Conservation (phyloP, 2,329 filamentous ascomycete species). For the Capronia americana region DNA sequence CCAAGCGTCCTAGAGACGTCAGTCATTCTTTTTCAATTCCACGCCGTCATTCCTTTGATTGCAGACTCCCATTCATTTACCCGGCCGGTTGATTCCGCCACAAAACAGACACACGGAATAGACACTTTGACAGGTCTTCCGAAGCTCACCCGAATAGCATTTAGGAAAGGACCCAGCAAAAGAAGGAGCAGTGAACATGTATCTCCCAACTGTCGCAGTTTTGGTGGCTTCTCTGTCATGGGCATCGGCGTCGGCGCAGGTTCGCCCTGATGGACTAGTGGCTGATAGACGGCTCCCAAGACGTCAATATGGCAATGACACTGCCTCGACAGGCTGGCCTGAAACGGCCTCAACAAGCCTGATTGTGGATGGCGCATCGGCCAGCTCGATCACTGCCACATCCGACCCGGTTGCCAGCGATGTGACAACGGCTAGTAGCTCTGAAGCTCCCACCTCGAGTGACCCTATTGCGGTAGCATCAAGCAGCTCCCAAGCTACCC, state of each 20-base stretch:
- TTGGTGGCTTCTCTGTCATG: slow-evolving; percentile 26
- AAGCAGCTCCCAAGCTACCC: slow-evolving; percentile 7
- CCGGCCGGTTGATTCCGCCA: slow-evolving; percentile 32
- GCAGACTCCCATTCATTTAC: slow-evolving; percentile 13
- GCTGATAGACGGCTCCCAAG: slow-evolving; percentile 13
- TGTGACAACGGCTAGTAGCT: slow-evolving; percentile 2
- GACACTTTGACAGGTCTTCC: slow-evolving; percentile 26
- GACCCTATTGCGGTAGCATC: neutral
- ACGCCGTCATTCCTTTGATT: slow-evolving; percentile 11
- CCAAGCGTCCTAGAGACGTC: slow-evolving; percentile 36
- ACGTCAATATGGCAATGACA: slow-evolving; percentile 28
- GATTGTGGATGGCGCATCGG: neutral
- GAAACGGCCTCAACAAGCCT: slow-evolving; percentile 10
- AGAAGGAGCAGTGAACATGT: slow-evolving; percentile 22
- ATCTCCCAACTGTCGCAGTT: slow-evolving; percentile 29
- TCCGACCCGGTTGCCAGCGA: slow-evolving; percentile 5
- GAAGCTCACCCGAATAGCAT: slow-evolving; percentile 10
- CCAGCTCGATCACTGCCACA: slow-evolving; percentile 8
- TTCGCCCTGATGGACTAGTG: slow-evolving; percentile 23
- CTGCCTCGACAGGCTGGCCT: slow-evolving; percentile 15
- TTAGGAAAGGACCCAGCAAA: neutral
- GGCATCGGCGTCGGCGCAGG: slow-evolving; percentile 31
- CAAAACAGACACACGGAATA: slow-evolving; percentile 9
- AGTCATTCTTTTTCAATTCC: slow-evolving; percentile 35
- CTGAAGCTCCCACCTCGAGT: slow-evolving; percentile 13